Base-by-base conservation (phyloP, 768 basidiomycete genomes). In the Ramaria rubella region DNA sequence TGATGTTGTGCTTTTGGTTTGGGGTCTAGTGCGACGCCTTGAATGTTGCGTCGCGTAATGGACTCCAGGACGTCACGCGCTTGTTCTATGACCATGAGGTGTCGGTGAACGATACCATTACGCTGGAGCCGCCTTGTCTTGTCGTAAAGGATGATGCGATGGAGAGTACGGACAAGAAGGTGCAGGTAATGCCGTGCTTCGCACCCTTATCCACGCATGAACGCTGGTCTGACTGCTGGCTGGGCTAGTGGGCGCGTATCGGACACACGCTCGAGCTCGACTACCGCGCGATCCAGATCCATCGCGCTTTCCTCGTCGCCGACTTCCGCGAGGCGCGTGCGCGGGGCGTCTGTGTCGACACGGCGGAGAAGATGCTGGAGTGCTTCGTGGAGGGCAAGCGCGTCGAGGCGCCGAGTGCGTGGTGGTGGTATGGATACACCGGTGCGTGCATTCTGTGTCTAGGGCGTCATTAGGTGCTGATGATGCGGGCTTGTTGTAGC, bases 381-480 rank as follows among this genome's bases (percentile, higher is more conserved):
- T 50, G 49, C 49, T 50, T 31, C 19, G 33, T 19, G 19, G 49
- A 50, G 33, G 49, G 49, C 49, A 50, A 50, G 49, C n/a, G 33
- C 14, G 49, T 50, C 49, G 49, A 50, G 29, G 49, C 49, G 49
- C 49, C 49, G 5, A 50, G 49, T 34, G 49, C 49, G 7, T 50
- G 49, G 49, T 50, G 49, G 49, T 50, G 49, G 49, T 50, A 50
- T 31, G 49, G 49, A 14, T 50, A 50, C 31, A 50, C 49, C 12
- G 49, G 49, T 31, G 49, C 6, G 45, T 50, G 4, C 23, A 12
- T 23, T 46, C 36, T n/a, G n/a, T n/a, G 11, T 38, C n/a, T 11
- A 11, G 36, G 11, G 36, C 36, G 11, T n/a, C 36, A 11, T 38
- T n/a, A 11, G 36, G 11, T 38, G n/a, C 36, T n/a, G 36, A 38